These are phyloP conservation scores for Pseudopithomyces chartarum DNA, from an alignment of 2,329 filamentous ascomycete genomes.

Conservation along the genomic window DNA sequence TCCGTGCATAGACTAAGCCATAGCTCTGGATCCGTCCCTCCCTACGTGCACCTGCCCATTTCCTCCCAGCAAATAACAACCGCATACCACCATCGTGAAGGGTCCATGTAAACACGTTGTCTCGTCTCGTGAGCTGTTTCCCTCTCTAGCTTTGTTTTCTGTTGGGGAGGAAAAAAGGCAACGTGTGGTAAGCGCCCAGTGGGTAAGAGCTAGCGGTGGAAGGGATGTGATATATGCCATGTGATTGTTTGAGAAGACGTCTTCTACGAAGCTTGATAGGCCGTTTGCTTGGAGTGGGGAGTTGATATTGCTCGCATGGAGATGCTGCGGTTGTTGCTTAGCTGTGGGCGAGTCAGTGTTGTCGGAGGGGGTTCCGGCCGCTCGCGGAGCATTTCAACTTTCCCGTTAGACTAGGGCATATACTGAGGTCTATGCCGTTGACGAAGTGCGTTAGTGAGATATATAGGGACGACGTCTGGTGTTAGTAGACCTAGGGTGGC, in stretches of 20 bases:
- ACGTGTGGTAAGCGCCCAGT: neutral
- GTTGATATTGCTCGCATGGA: neutral
- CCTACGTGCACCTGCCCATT: neutral
- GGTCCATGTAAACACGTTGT: neutral
- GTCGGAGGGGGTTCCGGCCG: neutral
- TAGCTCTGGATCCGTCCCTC: neutral
- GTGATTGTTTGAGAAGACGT: neutral
- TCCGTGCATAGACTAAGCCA: slow-evolving; percentile 1
- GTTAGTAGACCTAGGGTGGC: neutral
- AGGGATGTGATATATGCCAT: neutral
- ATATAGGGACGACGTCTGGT: neutral
- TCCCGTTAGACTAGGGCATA: too few species aligned
- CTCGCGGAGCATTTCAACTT: neutral
- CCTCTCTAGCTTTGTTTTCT: neutral
- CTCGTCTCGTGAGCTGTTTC: neutral
- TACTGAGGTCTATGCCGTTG: neutral
- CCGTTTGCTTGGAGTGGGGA: neutral
- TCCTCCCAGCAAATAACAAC: neutral
- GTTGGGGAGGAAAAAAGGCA: neutral
- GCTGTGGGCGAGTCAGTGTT: neutral
- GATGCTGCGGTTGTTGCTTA: neutral
- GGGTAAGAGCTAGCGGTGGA: neutral
- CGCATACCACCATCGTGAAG: neutral
- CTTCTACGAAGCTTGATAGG: neutral
- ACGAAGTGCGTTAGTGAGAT: neutral